These are phyloP conservation scores for Lachnellula suecica DNA, from an alignment of 2,329 filamentous ascomycete species.

Conservation along the genomic window DNA sequence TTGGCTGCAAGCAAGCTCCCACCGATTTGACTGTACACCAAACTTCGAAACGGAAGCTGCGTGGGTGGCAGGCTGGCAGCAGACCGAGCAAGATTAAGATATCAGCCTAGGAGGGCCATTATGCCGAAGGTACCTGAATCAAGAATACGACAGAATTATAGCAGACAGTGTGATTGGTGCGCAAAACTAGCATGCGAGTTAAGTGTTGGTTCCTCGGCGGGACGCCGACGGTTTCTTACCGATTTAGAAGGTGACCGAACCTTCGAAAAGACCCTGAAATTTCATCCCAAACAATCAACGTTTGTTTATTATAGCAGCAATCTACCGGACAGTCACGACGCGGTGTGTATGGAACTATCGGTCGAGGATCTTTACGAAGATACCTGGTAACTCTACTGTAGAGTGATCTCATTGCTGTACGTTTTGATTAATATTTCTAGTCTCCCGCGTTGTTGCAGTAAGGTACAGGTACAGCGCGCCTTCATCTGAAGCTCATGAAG, in stretches of 20 bases:
- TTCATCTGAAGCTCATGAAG: background rate
- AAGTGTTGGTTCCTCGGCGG: background rate
- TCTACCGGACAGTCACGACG: too few species aligned
- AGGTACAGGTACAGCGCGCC: too few species aligned
- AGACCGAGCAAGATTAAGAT: background rate
- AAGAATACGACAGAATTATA: too few species aligned
- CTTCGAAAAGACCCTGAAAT: background rate
- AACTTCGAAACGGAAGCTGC: background rate
- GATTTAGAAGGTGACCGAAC: background rate
- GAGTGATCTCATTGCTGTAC: background rate
- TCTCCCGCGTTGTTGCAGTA: background rate
- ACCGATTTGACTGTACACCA: background rate
- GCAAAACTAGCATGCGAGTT: background rate
- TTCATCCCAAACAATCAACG: slow-evolving; percentile 1
- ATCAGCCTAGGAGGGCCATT: background rate
- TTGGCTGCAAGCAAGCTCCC: background rate
- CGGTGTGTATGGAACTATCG: too few species aligned
- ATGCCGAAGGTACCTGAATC: background rate
- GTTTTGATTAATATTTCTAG: background rate
- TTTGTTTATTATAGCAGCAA: background rate
- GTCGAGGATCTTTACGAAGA: too few species aligned
- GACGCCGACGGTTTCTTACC: background rate
- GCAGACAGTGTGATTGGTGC: background rate
- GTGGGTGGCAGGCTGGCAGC: background rate
- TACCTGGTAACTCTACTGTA: background rate